Base-by-base conservation (phyloP, 129 eudicot genomes). In the Saussurea involucrata region DNA sequence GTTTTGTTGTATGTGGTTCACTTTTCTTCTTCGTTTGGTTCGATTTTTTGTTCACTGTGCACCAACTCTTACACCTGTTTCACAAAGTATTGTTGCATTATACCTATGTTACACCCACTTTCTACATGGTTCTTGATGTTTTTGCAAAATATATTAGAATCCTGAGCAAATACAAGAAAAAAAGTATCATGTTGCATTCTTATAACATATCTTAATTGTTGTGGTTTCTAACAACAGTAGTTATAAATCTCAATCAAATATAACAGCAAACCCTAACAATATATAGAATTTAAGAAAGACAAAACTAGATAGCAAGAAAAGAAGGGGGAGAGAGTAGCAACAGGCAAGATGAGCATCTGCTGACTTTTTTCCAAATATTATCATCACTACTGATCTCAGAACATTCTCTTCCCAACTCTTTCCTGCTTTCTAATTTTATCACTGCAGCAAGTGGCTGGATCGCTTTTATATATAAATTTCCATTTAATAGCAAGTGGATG, bases 21-120 rank as follows among this genome's bases (percentile, higher is more conserved):
- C n/a, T n/a, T n/a, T n/a, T n/a, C n/a, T n/a, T n/a, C n/a, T n/a
- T n/a, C n/a, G n/a, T n/a, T n/a, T n/a, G n/a, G n/a, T 86, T 93
- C 92, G 40, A 93, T 86, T 32, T 77, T 86, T 77, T 81, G 83
- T 82, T 93, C 98, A n/a, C n/a, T n/a, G n/a, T 31, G 90, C 97
- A 73, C 7, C 87, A 76, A 90, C 88, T 85, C 98, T 89, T 71
- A 93, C 86, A 77, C 97, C 98, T 93, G 79, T 82, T 76, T 17
- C 69, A 46, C 32, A 69, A 68, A 80, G 18, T 21, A 3, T 33
- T 8, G 55, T 24, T 44, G 64, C 73, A 69, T 57, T 53, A 70
- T 44, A 44, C 18, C 57, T 44, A 44, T 10, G 57, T 13, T 42
- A 17, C 53, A 42, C 2, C 46, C 46, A 37, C 46, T 37, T 37